A percentile compares a stretch with the other conserved stretches of the same genome.
These are phyloP conservation scores for Syncephalastrum monosporum DNA, from an alignment of 371 early-diverging fungal genomes.

Conservation along the genomic window DNA sequence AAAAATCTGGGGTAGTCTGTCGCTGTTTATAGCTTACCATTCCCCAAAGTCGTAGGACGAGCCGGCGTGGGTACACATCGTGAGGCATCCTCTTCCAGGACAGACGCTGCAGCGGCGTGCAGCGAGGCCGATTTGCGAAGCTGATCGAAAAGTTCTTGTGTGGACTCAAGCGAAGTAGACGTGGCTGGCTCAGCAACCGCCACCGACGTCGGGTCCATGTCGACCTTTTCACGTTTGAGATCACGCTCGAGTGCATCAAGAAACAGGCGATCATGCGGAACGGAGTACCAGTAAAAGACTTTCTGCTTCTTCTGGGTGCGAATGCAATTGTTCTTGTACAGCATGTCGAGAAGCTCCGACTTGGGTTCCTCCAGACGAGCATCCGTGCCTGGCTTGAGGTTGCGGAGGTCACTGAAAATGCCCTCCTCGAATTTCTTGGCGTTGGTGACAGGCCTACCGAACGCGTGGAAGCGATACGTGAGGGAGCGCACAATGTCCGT, in stretches of 20 bases:
- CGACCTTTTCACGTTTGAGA: conserved; percentile 92
- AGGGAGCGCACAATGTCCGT: conserved; percentile 98
- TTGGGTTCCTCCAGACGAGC: conserved; percentile 97
- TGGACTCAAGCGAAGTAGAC: conserved; percentile 61
- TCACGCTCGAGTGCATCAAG: conserved; percentile 99
- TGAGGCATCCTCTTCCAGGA: conserved; percentile 22
- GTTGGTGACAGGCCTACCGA: conserved; percentile 86
- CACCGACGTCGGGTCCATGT: conserved; percentile 77
- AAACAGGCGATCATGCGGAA: conserved; percentile 96
- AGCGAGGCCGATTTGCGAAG: conserved; percentile 45
- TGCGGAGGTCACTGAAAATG: conserved; percentile 96
- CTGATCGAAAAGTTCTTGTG: conserved; percentile 63
- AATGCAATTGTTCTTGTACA: conserved; percentile 98
- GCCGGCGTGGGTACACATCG: conserved; percentile 2
- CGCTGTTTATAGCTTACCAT: conserved; percentile 2
- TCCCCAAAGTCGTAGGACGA: not conserved
- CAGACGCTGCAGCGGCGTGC: conserved; percentile 35
- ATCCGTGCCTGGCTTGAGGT: conserved; percentile 97
- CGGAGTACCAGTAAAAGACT: conserved; percentile 99
- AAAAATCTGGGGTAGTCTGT: conserved; percentile 1
- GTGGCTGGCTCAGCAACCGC: conserved; percentile 63
- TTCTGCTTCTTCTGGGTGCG: conserved; percentile 99
- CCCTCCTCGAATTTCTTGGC: conserved; percentile 99
- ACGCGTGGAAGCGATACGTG: conserved; percentile 92
- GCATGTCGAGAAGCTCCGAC: conserved; percentile 94